Evolutionary conservation across 2,329 filamentous ascomycete species (phyloP), one percentile per base, ranked within the genome.

Genomic region (Gaeumannomyces tritici): DNA sequence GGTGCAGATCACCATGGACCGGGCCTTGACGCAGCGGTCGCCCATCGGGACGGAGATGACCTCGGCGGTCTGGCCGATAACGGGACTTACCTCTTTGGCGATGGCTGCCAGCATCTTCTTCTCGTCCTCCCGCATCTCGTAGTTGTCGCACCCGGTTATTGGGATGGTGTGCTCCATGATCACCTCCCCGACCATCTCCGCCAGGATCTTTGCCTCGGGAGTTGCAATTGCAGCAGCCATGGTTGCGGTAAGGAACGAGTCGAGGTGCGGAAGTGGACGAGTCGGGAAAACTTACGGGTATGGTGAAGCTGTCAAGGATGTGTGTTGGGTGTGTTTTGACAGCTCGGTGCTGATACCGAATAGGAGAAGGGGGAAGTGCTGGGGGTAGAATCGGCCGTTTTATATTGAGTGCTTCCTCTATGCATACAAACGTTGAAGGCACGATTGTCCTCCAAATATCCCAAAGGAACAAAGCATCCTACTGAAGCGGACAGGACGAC

Each of bases 1-100:
- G 31, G 58, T 60, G 33, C 58, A 60, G 58, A 60, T 21, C 18
- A 60, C 58, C 11, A 60, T 33, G 35, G 58, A 21, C 33, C 58
- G n/a, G 18, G 42, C 18, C 18, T 18, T 3, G 21, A 51, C 21
- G 21, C 42, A 51, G 42, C 4, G 21, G 42, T n/a, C 18, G 1
- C 8, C 42, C 42, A 51, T 51, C 18, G 42, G 42, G 21, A 51
- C 42, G 3, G 58, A 42, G 33, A 60, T 35, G 58, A 42, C 26
- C 33, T 11, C 58, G 31, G 33, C 58, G n/a, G 35, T 33, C 18
- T 51, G 9, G 42, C 42, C 42, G 42, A 15, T 7, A 7, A n/a
- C 18, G 18, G 42, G 42, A n/a, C 42, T 51, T 9, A 51, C 42
- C 42, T 51, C 15, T 9, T 18, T 15, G 42, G n/a, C 8, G 42